These are phyloP conservation scores for Tetracladium maxilliforme DNA, from an alignment of 2,329 filamentous ascomycete species.

Conservation along the genomic window DNA sequence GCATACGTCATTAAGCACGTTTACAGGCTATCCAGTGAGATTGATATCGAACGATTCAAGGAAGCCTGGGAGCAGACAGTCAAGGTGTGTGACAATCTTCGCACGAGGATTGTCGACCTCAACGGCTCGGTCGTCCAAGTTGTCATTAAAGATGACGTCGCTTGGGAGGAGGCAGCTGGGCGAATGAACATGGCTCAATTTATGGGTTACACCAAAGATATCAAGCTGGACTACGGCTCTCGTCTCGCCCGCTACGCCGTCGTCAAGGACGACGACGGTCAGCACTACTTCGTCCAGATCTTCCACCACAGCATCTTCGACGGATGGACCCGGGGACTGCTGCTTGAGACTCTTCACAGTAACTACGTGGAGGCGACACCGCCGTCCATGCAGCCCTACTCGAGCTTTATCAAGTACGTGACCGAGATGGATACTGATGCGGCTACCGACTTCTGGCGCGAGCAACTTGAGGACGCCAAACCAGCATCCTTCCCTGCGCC, in stretches of 20 bases:
- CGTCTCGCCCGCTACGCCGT: conserved; percentile 1
- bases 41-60: conserved; percentile 6
- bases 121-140: conserved; percentile 2
- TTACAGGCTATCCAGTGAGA: conserved; percentile 4
- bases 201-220: conserved; percentile 3
- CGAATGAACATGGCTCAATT: too few relatives aligned
- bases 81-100: conserved; percentile 10
- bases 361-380: conserved; percentile 20
- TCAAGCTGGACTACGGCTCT: conserved; percentile 1
- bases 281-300: conserved; percentile 26
- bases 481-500: neutral
- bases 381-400: neutral
- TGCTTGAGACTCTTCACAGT: conserved; percentile 31
- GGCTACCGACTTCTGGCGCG: neutral
- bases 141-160: neutral
- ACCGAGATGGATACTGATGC: neutral
- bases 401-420: neutral
- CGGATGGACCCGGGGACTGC: conserved; percentile 34
- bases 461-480: neutral
- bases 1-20: conserved; percentile 14
- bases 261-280: neutral
- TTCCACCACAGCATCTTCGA: conserved; percentile 40
- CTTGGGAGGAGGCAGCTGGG: neutral
- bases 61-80: conserved; percentile 9
- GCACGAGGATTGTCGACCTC: conserved; percentile 12